phyloP scores from a whole-genome alignment of 1,284 basidiomycete genomes.

The Vanrija pseudolonga region DNA sequence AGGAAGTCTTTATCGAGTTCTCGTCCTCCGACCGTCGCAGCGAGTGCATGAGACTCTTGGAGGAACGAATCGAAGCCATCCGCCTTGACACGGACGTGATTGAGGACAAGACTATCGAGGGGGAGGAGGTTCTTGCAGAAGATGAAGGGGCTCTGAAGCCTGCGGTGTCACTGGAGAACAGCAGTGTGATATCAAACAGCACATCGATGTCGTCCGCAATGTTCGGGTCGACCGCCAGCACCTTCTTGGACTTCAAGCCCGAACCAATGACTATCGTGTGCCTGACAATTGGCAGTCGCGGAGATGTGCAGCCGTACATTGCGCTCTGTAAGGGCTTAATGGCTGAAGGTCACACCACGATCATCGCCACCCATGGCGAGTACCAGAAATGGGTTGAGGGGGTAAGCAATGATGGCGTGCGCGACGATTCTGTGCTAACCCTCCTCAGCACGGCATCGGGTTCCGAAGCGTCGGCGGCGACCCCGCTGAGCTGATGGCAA shows the following conservation, averaged over 20 bases:
- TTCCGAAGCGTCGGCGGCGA: slow-evolving; percentile 93
- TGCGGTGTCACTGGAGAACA: too few relatives aligned
- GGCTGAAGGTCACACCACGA: slow-evolving; percentile 57
- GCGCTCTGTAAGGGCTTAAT: slow-evolving; percentile 83
- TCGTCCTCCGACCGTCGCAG: slow-evolving; percentile 69
- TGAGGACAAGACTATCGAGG: background rate
- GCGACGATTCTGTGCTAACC: slow-evolving; percentile 9
- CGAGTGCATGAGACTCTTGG: slow-evolving; percentile 68
- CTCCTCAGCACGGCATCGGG: slow-evolving; percentile 78
- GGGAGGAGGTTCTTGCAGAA: background rate
- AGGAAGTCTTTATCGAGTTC: slow-evolving; percentile 97
- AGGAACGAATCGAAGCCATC: slow-evolving; percentile 69
- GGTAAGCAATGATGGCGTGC: slow-evolving; percentile 54
- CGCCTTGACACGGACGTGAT: slow-evolving; percentile 40
- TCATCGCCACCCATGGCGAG: slow-evolving; percentile 68
- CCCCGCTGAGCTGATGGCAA: slow-evolving; percentile 89
- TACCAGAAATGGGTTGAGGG: slow-evolving; percentile 94
- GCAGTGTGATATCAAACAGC: too few relatives aligned
- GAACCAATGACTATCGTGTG: slow-evolving; percentile 82
- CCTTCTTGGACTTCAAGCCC: slow-evolving; percentile 92
- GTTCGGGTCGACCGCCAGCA: slow-evolving; percentile 89
- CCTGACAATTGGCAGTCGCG: slow-evolving; percentile 89
- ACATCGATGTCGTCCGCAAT: slow-evolving; percentile 55
- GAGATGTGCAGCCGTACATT: slow-evolving; percentile 93
- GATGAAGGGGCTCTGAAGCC: background rate